phyloP scores from a whole-genome alignment of 768 basidiomycete genomes.

The Bullera alba region DNA sequence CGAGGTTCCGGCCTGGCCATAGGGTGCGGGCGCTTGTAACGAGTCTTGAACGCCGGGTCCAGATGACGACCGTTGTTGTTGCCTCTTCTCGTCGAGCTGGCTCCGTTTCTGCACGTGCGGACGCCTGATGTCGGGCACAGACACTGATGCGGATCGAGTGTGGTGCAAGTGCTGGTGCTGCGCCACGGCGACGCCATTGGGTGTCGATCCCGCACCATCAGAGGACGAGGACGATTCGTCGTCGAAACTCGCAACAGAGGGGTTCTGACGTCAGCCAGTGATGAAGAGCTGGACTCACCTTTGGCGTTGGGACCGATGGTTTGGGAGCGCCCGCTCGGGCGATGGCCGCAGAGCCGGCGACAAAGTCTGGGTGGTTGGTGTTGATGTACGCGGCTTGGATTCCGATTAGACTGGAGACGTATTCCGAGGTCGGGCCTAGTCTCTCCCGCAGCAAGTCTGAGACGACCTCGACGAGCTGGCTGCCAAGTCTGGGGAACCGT shows the following conservation, averaged over 20 bases:
- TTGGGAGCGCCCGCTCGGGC: slow-evolving; percentile 34
- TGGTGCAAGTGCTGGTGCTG: slow-evolving; percentile 25
- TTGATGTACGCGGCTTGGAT: slow-evolving; percentile 99
- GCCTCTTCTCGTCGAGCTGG: slow-evolving; percentile 6
- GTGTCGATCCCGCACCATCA: slow-evolving; percentile 43
- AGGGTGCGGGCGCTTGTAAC: slow-evolving; percentile 7
- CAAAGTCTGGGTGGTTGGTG: slow-evolving; percentile 94
- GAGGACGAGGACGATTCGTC: slow-evolving; percentile 53
- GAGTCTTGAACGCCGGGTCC: neutral
- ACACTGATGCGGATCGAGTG: slow-evolving; percentile 56
- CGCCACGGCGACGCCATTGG: neutral
- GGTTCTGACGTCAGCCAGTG: slow-evolving; percentile 9
- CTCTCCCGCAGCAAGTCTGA: slow-evolving; percentile 91
- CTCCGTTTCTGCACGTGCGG: slow-evolving; percentile 6
- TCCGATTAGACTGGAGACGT: slow-evolving; percentile 86
- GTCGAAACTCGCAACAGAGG: slow-evolving; percentile 48
- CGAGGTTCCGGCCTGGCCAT: slow-evolving; percentile 18
- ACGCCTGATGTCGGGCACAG: slow-evolving; percentile 43
- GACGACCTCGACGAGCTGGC: slow-evolving; percentile 92
- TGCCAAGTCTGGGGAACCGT: slow-evolving; percentile 87
- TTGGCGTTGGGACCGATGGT: slow-evolving; percentile 10
- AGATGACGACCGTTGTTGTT: slow-evolving; percentile 30
- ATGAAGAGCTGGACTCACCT: slow-evolving; percentile 9
- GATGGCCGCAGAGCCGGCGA: slow-evolving; percentile 61
- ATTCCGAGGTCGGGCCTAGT: slow-evolving; percentile 92